Percentiles rank a stretch among this genome's conserved stretches.
Evolutionary conservation across 495 filamentous ascomycete species (phyloP).

Genomic region (Aspergillus panamensis): DNA sequence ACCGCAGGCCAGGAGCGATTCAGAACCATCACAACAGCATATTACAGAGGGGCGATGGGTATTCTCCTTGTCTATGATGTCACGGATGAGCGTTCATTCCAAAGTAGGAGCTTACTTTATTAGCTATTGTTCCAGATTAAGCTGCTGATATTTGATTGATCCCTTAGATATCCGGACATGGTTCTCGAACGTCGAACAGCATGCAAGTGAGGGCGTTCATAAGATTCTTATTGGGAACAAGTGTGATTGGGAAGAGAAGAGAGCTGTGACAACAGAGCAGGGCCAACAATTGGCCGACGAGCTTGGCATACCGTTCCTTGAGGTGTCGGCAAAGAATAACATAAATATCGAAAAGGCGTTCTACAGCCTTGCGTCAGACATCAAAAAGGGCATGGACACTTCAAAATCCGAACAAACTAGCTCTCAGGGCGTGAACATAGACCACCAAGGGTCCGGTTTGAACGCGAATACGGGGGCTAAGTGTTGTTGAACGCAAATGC

Average conservation of each 20-base stretch:
- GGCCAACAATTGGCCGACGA: conserved; percentile 93
- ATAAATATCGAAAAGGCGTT: conserved; percentile 99
- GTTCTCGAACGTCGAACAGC: conserved; percentile 99
- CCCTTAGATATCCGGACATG: conserved; percentile 89
- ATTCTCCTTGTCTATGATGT: conserved; percentile 98
- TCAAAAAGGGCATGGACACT: conserved; percentile 82
- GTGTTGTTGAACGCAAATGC: conserved; percentile 65
- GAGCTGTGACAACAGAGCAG: conserved; percentile 85
- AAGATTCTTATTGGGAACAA: conserved; percentile 99
- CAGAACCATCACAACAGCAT: conserved; percentile 97
- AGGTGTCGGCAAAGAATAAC: conserved; percentile 97
- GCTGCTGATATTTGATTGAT: background rate
- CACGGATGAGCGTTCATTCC: conserved; percentile 94
- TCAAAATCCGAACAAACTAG: conserved; percentile 71
- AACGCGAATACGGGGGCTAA: conserved; percentile 65
- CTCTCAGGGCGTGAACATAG: conserved; percentile 66
- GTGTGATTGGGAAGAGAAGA: conserved; percentile 99
- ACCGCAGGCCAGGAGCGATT: conserved; percentile 98
- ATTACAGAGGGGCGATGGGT: conserved; percentile 97
- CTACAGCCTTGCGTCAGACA: conserved; percentile 89
- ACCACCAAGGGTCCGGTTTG: conserved; percentile 56
- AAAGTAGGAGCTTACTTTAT: conserved; percentile 63
- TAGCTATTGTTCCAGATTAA: background rate
- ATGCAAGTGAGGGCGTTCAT: conserved; percentile 98
- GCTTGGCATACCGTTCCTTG: conserved; percentile 96